Evolutionary conservation across 371 early-diverging fungal genomes (phyloP), one percentile per base, ranked within the genome.

Genomic region (Mucor racemosus): DNA sequence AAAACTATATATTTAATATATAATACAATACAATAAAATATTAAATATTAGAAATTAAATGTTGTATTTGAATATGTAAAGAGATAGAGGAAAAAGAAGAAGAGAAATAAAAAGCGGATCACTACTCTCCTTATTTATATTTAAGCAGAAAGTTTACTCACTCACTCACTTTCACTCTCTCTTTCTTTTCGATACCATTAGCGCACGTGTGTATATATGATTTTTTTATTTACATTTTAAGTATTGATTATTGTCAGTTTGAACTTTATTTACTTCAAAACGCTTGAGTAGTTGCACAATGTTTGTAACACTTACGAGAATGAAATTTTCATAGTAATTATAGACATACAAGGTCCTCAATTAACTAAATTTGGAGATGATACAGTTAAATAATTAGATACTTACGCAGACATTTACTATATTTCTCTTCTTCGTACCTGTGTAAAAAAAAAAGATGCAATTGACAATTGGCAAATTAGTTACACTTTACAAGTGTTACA

Each of bases 111-210:
- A 35, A n/a, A 53, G 15, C 15, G 60, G 55, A 50, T 17, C 21
- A 38, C 39, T 53, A 17, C 19, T 15, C 35, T 36, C 54, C 62
- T 41, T 64, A 64, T 64, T 64, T 64, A 64, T 56, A 64, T 64
- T 56, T 56, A 21, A 38, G 21, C 21, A 58, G 40, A 38, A 40
- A 17, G 38, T n/a, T n/a, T n/a, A n/a, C n/a, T n/a, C n/a, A n/a
- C n/a, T n/a, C n/a, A n/a, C n/a, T n/a, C n/a, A n/a, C n/a, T n/a
- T n/a, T n/a, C n/a, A n/a, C n/a, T n/a, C n/a, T n/a, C n/a, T n/a
- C 46, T 38, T 17, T 36, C 33, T 48, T 61, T 19, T 17, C 14
- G 14, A 13, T 4, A 7, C 19, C 34, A 63, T 42, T 36, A 34
- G 42, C 33, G 38, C 65, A 65, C 65, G 65, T 65, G 65, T 58